Percentiles rank a stretch among this genome's conserved stretches.
Evolutionary conservation across 768 basidiomycete species (phyloP).

Genomic region (Lentinus tigrinus): DNA sequence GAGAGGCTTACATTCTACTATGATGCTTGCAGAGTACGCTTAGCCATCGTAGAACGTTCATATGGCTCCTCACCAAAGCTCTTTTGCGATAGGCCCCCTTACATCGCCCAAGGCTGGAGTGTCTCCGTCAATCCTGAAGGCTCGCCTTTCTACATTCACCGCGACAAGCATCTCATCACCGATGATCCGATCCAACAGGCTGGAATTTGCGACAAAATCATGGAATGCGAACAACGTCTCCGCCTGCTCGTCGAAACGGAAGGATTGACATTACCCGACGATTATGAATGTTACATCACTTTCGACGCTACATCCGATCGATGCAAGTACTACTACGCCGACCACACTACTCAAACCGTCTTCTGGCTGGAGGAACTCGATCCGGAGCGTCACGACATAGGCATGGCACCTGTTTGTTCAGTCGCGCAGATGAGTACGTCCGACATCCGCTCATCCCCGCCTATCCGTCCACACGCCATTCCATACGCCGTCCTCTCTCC

Average conservation of each 20-base stretch:
- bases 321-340: constrained; percentile 24
- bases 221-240: not conserved
- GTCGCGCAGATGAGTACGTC: constrained; percentile 10
- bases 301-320: not conserved
- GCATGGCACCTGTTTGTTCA: constrained; percentile 4
- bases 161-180: constrained; percentile 4
- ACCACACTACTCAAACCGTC: constrained; percentile 19
- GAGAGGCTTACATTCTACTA: not conserved
- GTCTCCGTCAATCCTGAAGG: constrained; percentile 20
- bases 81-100: not conserved
- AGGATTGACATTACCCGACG: not conserved
- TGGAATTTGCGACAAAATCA: not conserved
- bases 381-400: constrained; percentile 1
- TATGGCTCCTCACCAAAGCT: not conserved
- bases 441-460: not conserved
- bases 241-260: not conserved
- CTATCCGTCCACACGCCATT: not conserved
- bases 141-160: constrained; percentile 16
- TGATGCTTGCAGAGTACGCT: not conserved
- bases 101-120: constrained; percentile 6
- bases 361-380: constrained; percentile 24
- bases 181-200: constrained; percentile 2
- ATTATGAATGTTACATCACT: constrained; percentile 16
- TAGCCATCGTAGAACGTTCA: not conserved
- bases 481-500: too few species aligned